phyloP scores from a whole-genome alignment of 768 basidiomycete species.

The Rhodotorula kratochvilovae region DNA sequence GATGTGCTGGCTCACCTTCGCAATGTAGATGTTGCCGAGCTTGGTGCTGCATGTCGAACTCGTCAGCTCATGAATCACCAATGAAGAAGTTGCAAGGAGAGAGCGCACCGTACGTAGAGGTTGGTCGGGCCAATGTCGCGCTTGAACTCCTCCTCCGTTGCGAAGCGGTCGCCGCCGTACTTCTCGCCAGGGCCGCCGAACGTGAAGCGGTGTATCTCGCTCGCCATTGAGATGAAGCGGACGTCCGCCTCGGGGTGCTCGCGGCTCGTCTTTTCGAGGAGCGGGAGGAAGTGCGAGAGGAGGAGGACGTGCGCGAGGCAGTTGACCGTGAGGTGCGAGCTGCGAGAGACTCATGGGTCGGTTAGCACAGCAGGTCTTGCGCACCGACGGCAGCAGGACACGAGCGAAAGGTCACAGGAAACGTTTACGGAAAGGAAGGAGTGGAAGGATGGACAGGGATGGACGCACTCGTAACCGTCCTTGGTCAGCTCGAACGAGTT shows the following conservation, averaged over 20 bases:
- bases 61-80: too few relatives aligned
- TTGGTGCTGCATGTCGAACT: constrained; percentile 4
- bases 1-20: background rate
- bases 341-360: too few relatives aligned
- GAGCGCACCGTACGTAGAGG: constrained; percentile 3
- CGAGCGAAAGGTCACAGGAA: background rate
- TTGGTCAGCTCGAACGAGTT: constrained; percentile 25
- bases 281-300: constrained; percentile 32
- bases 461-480: constrained; percentile 37
- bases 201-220: constrained; percentile 26
- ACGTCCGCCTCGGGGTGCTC: constrained; percentile 18
- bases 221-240: constrained; percentile 23
- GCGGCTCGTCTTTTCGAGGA: constrained; percentile 26
- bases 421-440: background rate
- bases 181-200: constrained; percentile 15
- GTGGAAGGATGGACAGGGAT: too few relatives aligned
- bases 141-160: constrained; percentile 23
- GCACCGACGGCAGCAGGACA: too few relatives aligned
- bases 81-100: background rate
- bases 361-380: too few relatives aligned
- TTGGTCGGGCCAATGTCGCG: constrained; percentile 3
- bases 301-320: constrained; percentile 24
- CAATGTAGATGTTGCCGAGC: background rate
- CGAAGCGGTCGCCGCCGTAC: constrained; percentile 22
- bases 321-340: constrained; percentile 29